Conservation (phyloP, 164 flowering plant genomes). For the Stephania yunnanensis region DNA sequence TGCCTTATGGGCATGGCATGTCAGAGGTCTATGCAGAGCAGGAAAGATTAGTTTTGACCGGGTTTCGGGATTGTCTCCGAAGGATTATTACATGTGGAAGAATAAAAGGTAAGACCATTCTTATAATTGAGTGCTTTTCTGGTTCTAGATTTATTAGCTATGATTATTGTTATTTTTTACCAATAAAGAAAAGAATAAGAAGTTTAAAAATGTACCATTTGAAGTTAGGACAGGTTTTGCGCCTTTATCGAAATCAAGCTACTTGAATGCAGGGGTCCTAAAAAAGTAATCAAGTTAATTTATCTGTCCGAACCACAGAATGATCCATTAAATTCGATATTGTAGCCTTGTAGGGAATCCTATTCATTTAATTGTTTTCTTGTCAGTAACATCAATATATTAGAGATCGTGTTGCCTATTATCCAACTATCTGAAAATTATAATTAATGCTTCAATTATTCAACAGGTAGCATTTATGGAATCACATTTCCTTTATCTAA, state of each 20-base stretch:
- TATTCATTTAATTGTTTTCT: too few species aligned
- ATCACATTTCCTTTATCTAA: not conserved
- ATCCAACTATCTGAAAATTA: not conserved
- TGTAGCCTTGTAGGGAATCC: too few species aligned
- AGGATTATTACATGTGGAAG: slow-evolving; percentile 70
- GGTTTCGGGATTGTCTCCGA: slow-evolving; percentile 73
- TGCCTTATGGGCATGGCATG: slow-evolving; percentile 45
- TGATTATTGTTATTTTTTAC: not conserved
- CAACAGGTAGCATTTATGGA: not conserved
- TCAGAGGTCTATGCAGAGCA: slow-evolving; percentile 72
- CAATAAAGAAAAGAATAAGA: too few species aligned
- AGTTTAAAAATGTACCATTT: not conserved
- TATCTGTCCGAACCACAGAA: not conserved
- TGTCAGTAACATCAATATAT: too few species aligned
- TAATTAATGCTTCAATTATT: not conserved
- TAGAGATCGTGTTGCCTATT: not conserved
- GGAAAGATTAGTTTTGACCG: slow-evolving; percentile 68
- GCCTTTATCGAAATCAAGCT: not conserved
- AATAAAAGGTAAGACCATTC: slow-evolving; percentile 57
- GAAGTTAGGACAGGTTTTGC: not conserved
- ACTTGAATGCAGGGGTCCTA: not conserved
- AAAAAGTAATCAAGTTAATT: not conserved
- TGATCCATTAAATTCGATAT: too few species aligned
- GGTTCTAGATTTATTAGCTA: slow-evolving; percentile 5
- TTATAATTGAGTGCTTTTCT: not conserved